Conservation (phyloP, 768 basidiomycete species). For the Cubamyces sp. region DNA sequence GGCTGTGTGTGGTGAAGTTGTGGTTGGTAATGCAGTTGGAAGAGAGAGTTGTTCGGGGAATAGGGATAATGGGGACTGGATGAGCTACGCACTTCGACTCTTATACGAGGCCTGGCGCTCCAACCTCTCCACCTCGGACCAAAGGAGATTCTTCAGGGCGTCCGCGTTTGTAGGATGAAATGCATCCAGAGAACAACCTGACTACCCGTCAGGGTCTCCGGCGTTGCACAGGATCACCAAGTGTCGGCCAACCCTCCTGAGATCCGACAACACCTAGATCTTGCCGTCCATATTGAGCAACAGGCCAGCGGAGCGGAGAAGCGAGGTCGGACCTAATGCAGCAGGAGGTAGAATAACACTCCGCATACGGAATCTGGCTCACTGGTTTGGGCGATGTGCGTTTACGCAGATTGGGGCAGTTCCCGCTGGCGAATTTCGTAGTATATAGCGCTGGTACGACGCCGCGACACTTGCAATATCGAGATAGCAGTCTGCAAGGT, state of each 20-base stretch:
- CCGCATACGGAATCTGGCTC: too few species aligned
- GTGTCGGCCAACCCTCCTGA: neutral
- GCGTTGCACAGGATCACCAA: conserved; percentile 1
- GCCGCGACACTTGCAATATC: too few species aligned
- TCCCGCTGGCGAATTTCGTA: too few species aligned
- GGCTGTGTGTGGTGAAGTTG: neutral
- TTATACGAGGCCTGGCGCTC: neutral
- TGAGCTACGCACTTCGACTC: neutral
- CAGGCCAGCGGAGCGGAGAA: neutral
- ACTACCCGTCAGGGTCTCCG: neutral
- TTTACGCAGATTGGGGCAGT: too few species aligned
- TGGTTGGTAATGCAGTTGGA: neutral
- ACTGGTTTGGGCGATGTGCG: too few species aligned
- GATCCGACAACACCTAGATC: conserved; percentile 3
- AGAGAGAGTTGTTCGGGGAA: neutral
- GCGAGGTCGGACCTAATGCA: neutral
- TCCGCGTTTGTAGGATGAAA: neutral
- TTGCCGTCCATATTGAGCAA: neutral
- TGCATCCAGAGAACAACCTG: neutral
- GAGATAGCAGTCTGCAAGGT: too few species aligned
- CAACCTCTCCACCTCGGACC: too few species aligned
- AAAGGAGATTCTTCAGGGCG: too few species aligned
- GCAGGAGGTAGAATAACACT: too few species aligned
- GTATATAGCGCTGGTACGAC: too few species aligned
- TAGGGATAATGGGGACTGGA: neutral